Percentiles rank a stretch among this genome's conserved stretches.
phyloP scores from a whole-genome alignment of 805 yeast genomes.

The Tetrapisispora namnaoensis region DNA sequence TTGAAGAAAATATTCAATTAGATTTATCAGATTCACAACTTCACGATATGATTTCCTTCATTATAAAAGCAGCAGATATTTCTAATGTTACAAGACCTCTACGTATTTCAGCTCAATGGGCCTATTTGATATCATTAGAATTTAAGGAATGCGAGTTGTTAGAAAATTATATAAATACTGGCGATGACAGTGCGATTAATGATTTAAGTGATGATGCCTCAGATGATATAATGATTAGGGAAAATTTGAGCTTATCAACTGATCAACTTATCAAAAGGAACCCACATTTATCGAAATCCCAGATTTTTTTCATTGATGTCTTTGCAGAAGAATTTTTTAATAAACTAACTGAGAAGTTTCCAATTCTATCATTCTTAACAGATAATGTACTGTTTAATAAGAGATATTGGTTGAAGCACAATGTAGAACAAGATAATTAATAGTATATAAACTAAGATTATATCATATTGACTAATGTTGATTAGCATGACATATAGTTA shows the following conservation, averaged over 20 bases:
- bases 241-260: background rate
- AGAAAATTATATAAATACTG: slow-evolving; percentile 24
- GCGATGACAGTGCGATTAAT: background rate
- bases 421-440: background rate
- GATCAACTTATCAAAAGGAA: slow-evolving; percentile 37
- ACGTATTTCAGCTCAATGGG: slow-evolving; percentile 76
- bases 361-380: slow-evolving; percentile 47
- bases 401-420: slow-evolving; percentile 40
- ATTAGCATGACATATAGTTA: background rate
- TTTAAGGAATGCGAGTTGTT: slow-evolving; percentile 56
- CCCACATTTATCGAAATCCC: slow-evolving; percentile 56
- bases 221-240: background rate
- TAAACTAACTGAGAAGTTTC: slow-evolving; percentile 51
- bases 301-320: slow-evolving; percentile 69
- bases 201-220: background rate
- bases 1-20: slow-evolving; percentile 8
- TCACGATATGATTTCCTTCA: slow-evolving; percentile 47
- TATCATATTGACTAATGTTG: background rate
- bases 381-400: slow-evolving; percentile 46
- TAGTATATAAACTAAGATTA: background rate
- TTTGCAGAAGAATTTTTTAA: slow-evolving; percentile 73
- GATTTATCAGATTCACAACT: slow-evolving; percentile 18
- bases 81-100: slow-evolving; percentile 84
- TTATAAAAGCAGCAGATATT: slow-evolving; percentile 91
- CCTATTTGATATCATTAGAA: slow-evolving; percentile 65